Evolutionary conservation across 1,139 yeast genomes (phyloP), one percentile per base, ranked within the genome.

Genomic region (Spathaspora sp.): DNA sequence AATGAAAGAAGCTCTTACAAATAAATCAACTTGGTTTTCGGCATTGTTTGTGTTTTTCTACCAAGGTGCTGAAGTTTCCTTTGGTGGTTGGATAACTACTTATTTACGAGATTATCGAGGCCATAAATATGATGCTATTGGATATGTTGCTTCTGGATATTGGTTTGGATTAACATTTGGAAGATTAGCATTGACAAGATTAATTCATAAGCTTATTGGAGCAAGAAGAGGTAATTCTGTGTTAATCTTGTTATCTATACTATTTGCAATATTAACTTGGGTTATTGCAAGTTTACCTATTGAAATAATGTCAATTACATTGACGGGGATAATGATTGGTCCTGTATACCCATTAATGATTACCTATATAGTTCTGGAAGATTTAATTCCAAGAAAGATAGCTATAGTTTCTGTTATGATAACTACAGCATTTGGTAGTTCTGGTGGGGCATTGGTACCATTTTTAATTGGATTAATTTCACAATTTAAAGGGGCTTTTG

Each of bases 41-140:
- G 73, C 86, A 1, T 55, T 77, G 41, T 77, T 79, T 51, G 74
- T 82, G 7, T 72, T 84, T 44, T 76, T 78, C 53, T 85, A 85
- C 55, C 86, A 83, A 56, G 91, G 90, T 3, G 74, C 80, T 1
- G 90, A 85, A 58, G 89, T 84, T 5, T 68, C 86, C 0, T 61
- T 82, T 54, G 89, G 86, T 17, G 89, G 89, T 25, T 85, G 89
- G 89, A 74, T 81, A 31, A 85, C 83, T 36, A 81, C 89, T 0
- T 84, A 73, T 54, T 68, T 84, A 56, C 71, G 81, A 41, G 79
- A 76, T 43, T 80, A 80, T 54, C 70, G 89, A 41, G 5, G 29
- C 13, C 67, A 70, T 41, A 86, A 82, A 1, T 61, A 67, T 44
- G 57, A 65, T 3, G 61, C 75, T 3, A 74, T 76, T 46, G 89